Base-by-base conservation (phyloP, 805 yeast genomes). In the Teunomyces atbi region DNA sequence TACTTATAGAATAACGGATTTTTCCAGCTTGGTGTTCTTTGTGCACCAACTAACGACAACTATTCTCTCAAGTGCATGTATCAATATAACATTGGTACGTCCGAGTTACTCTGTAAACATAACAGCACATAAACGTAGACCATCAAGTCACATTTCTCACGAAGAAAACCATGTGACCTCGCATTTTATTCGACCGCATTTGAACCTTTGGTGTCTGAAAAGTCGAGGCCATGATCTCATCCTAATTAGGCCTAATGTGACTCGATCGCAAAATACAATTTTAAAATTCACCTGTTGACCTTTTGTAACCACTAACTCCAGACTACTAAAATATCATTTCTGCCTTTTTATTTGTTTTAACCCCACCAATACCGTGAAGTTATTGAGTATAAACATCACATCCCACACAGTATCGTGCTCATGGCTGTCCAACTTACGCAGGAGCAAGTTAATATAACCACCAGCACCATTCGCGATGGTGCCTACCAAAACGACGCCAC, bases 381-480 rank as follows among this genome's bases (percentile, higher is more conserved):
- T 23, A 23, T 11, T 23, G 26, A 23, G 11, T 23, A 23, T 23
- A n/a, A 23, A 13, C 15, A 13, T 30, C 11, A 30, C 10, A 6
- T n/a, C 33, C 16, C 33, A 30, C 5, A 34, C 20, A 16, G 23
- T 11, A 10, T 11, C 6, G 11, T 4, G 28, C 37, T 20, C 29
- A 48, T 48, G 51, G 51, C 51, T 26, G 42, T 48, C 16, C 51
- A 48, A 44, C 41, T 48, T 12, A 30, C 51, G 7, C 48, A 47
- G 19, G 51, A 48, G 37, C 48, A 48, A 44, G 34, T 45, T 33
- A 41, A 45, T n/a, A 36, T 47, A 10, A 45, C 50, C 33, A 43
- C 47, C 21, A 37, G 36, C n/a, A 34, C 42, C 26, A 34, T 47
- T 5, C 43, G 45, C 23, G 42, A 45, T 21, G 39, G 33, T 13